Evolutionary conservation across 164 flowering plant species (phyloP), one percentile per base, ranked within the genome.

Genomic region (Aristolochia fimbriata): DNA sequence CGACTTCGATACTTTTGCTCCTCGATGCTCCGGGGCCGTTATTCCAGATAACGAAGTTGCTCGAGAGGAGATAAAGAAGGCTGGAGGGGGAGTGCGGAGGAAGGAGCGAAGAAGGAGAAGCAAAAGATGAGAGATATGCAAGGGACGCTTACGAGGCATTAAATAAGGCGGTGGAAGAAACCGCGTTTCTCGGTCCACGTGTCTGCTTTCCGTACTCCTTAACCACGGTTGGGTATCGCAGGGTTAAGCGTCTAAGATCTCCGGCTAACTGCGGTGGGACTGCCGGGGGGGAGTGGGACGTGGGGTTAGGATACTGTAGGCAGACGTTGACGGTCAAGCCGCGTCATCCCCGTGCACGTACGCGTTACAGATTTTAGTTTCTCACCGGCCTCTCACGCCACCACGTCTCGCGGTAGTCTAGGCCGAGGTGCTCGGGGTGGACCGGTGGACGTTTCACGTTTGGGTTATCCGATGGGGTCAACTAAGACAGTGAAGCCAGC

Each of bases 101-200:
- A 23, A 68, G 60, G 45, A 22, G 23, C 21, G 19, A 27, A 43
- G 51, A 6, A 3, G 58, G 52, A 51, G 37, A 37, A 15, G 61
- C 61, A 60, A 14, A 43, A 48, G 60, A 6, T 53, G 21, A 13
- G 55, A 21, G 21, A 22, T 22, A 1, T 21, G 55, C 27, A 30
- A 63, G 27, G 24, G 57, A 31, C 24, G 62, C 22, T 3, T 12
- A 6, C 51, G 51, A 5, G 48, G 41, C 47, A 15, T 24, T 81
- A 80, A 74, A 77, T 78, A 81, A 65, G 86, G 66, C 79, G 83
- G 84, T 71, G 77, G 57, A 19, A 24, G 68, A 73, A 81, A 78
- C 62, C 86, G 91, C 85, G 86, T 85, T 59, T 47, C 24, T 62
- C 53, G 76, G 75, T 78, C 74, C 85, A 81, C 87, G 88, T 74